phyloP scores from a whole-genome alignment of 1,284 basidiomycete genomes.

The Marasmius oreades region DNA sequence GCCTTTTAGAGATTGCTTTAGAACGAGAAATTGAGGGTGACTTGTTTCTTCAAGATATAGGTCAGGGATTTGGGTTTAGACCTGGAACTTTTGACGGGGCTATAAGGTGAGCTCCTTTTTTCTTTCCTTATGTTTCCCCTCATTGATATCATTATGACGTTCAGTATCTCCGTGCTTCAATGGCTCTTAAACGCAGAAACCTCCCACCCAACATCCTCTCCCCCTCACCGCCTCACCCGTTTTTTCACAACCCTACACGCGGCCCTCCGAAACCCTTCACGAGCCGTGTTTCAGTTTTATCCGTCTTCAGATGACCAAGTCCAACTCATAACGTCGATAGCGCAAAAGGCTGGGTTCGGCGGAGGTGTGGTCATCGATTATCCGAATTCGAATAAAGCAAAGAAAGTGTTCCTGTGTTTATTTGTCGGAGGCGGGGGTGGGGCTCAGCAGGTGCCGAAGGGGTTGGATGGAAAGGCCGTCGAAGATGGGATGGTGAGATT shows the following conservation, averaged over 20 bases:
- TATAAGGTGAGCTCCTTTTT: slow-evolving; percentile 65
- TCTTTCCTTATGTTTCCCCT: not conserved
- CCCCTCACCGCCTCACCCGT: slow-evolving; percentile 84
- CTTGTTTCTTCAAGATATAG: slow-evolving; percentile 89
- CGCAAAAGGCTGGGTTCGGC: slow-evolving; percentile 94
- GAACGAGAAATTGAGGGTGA: slow-evolving; percentile 94
- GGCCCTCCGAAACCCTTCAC: slow-evolving; percentile 85
- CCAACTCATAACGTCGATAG: slow-evolving; percentile 90
- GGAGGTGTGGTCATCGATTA: slow-evolving; percentile 97
- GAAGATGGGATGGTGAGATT: slow-evolving; percentile 53
- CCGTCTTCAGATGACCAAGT: slow-evolving; percentile 95
- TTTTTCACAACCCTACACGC: slow-evolving; percentile 99
- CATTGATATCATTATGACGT: not conserved
- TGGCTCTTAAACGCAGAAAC: slow-evolving; percentile 99
- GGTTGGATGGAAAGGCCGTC: slow-evolving; percentile 66
- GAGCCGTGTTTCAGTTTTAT: slow-evolving; percentile 96
- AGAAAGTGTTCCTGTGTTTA: slow-evolving; percentile 88
- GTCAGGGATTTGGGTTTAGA: slow-evolving; percentile 91
- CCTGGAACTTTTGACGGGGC: slow-evolving; percentile 97
- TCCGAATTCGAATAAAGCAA: slow-evolving; percentile 92
- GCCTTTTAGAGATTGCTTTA: slow-evolving; percentile 78
- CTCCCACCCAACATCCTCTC: slow-evolving; percentile 85
- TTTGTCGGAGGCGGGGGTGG: slow-evolving; percentile 77
- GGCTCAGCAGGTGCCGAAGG: slow-evolving; percentile 67
- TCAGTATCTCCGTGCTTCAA: slow-evolving; percentile 94